phyloP scores from a whole-genome alignment of 1,284 basidiomycete genomes.

The Hemileia vastatrix region DNA sequence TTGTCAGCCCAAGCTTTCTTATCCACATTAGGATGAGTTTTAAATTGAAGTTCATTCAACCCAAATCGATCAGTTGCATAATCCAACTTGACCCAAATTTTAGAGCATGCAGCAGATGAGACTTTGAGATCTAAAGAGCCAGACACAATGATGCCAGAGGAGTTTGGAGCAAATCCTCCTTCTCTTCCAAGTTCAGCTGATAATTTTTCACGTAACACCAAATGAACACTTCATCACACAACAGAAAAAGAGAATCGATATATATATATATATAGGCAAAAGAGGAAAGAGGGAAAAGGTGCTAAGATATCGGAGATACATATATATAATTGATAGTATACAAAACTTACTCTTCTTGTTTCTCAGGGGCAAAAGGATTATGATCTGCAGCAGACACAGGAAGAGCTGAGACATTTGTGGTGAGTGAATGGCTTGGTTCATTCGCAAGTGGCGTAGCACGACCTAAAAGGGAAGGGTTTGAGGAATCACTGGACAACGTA shows the following conservation, averaged over 20 bases:
- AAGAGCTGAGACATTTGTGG: background rate
- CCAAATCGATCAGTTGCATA: slow-evolving; percentile 50
- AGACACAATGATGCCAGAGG: slow-evolving; percentile 62
- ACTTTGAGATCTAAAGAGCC: slow-evolving; percentile 89
- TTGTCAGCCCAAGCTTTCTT: slow-evolving; percentile 61
- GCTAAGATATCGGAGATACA: no score
- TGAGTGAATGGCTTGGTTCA: background rate
- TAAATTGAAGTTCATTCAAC: slow-evolving; percentile 70
- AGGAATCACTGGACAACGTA: no score
- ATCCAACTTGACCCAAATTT: slow-evolving; percentile 62
- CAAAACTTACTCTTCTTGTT: slow-evolving; percentile 13
- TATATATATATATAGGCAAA: background rate
- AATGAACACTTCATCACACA: slow-evolving; percentile 79
- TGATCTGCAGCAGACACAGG: background rate
- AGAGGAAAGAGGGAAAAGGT: background rate
- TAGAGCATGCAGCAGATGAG: slow-evolving; percentile 63
- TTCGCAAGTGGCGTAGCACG: no score
- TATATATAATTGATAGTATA: no score
- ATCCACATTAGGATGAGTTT: slow-evolving; percentile 89
- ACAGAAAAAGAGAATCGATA: background rate
- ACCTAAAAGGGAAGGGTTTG: no score
- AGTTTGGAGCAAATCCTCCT: slow-evolving; percentile 65
- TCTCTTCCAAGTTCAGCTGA: slow-evolving; percentile 73
- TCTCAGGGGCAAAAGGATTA: slow-evolving; percentile 21
- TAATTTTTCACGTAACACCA: slow-evolving; percentile 73